phyloP scores from a whole-genome alignment of 148 eudicot genomes.

The Persicaria maculosa region DNA sequence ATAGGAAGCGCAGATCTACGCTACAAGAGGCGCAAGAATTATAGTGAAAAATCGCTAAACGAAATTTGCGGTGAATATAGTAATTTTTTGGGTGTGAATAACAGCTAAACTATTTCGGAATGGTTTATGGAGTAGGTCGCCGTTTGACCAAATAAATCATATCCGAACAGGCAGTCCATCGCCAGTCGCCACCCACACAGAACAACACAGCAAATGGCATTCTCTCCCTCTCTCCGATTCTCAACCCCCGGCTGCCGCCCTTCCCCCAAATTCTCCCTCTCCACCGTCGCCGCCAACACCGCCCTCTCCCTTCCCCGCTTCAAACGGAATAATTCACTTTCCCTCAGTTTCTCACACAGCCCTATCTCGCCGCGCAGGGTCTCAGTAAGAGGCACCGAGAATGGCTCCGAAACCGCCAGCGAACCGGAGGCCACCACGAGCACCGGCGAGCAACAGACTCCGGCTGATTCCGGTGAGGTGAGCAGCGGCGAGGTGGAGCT shows the following conservation, averaged over 20 bases:
- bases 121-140: too few relatives aligned
- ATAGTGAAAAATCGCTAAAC: too few relatives aligned
- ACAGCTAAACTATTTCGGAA: too few relatives aligned
- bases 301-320: background rate
- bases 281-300: background rate
- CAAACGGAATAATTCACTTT: background rate
- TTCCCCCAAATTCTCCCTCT: background rate
- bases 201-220: background rate
- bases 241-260: slow-evolving; percentile 1
- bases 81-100: too few relatives aligned
- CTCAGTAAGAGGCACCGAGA: background rate
- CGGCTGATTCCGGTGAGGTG: background rate
- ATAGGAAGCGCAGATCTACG: too few relatives aligned
- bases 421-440: background rate
- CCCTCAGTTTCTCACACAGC: background rate
- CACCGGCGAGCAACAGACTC: background rate
- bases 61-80: too few relatives aligned
- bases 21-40: too few relatives aligned
- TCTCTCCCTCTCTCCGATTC: slow-evolving; percentile 8
- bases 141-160: background rate
- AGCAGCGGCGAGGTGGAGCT: slow-evolving; percentile 11
- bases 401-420: slow-evolving; percentile 10
- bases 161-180: background rate
- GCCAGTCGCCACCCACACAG: background rate
- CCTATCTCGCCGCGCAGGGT: background rate